Percentiles rank a stretch among this genome's conserved stretches.
Evolutionary conservation across 2,329 filamentous ascomycete genomes (phyloP).

Genomic region (Alternaria sp.): DNA sequence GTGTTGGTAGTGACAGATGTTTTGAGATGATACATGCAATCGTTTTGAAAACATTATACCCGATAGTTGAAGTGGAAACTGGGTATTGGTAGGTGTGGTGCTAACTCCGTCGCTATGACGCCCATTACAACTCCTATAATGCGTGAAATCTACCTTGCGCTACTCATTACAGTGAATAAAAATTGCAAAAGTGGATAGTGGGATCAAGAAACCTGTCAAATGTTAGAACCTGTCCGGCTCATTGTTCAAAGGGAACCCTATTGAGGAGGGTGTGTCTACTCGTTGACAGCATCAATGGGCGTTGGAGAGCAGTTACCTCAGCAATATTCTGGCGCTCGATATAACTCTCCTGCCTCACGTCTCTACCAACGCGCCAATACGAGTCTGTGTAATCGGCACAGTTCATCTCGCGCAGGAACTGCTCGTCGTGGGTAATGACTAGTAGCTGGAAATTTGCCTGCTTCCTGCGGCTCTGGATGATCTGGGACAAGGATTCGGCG

Average conservation of each 20-base stretch:
- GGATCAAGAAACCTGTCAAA: conserved; percentile 20
- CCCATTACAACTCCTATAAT: conserved; percentile 4
- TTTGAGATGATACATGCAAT: background rate
- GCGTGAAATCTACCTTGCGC: background rate
- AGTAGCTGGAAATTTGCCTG: conserved; percentile 98
- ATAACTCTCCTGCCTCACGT: conserved; percentile 84
- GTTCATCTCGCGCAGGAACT: conserved; percentile 92
- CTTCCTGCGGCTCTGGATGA: conserved; percentile 81
- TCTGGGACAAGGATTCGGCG: conserved; percentile 82
- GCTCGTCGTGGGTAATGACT: conserved; percentile 98
- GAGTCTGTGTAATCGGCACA: conserved; percentile 92
- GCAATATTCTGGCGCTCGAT: conserved; percentile 71
- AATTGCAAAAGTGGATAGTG: background rate
- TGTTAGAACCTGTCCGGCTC: conserved; percentile 14
- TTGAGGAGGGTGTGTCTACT: background rate
- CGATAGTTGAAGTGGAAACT: background rate
- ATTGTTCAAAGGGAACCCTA: background rate
- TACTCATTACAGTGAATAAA: background rate
- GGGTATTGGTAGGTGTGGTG: background rate
- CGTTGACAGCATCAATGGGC: background rate
- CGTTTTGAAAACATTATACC: background rate
- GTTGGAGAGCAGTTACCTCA: conserved; percentile 38
- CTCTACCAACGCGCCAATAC: conserved; percentile 86
- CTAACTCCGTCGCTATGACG: conserved; percentile 10
- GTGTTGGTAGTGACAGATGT: background rate